Base-by-base conservation (phyloP, 176 grass and related monocot species). In the Oryza meridionalis region DNA sequence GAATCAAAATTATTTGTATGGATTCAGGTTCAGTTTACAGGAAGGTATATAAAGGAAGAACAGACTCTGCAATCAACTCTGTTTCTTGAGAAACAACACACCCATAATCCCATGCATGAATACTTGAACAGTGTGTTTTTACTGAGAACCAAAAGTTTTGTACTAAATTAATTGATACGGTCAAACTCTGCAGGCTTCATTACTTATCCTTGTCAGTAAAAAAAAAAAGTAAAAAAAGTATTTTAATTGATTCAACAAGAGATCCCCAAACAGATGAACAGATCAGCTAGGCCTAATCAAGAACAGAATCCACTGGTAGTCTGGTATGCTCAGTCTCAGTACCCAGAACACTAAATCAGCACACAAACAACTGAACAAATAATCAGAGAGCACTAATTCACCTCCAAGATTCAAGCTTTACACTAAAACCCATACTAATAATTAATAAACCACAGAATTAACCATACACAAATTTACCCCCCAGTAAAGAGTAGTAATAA, bases 111-210 rank as follows among this genome's bases (percentile, higher is more conserved):
- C 27, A 47, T 6, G 25, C n/a, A 43, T 12, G 7, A 50, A 15
- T 32, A 43, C 4, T 32, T 83, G 11, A 61, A 37, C 12, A 69
- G 6, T 68, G 53, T 58, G 5, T 17, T 58, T 58, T 58, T n/a
- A 58, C 50, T 19, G 16, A 55, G 50, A 55, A 15, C 16, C 50
- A 45, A 44, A 75, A 66, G 33, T 1, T 19, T 32, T 38, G 65
- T 50, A 70, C 14, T 73, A 24, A 85, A 82, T 21, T 5, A 76
- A 76, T 11, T 24, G 19, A 29, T 65, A 33, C 6, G 74, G 38
- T 31, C 27, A 17, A 49, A 72, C n/a, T 50, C 17, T 25, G 5
- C 7, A 40, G 15, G 9, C 35, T 85, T 12, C 27, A 21, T 55
- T 17, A 22, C 16, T n/a, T 8, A 29, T 32, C 65, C 70, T 81